A percentile compares a stretch with the other conserved stretches of the same genome.
Evolutionary conservation across 768 basidiomycete species (phyloP).

Genomic region (Boletus reticulatus): DNA sequence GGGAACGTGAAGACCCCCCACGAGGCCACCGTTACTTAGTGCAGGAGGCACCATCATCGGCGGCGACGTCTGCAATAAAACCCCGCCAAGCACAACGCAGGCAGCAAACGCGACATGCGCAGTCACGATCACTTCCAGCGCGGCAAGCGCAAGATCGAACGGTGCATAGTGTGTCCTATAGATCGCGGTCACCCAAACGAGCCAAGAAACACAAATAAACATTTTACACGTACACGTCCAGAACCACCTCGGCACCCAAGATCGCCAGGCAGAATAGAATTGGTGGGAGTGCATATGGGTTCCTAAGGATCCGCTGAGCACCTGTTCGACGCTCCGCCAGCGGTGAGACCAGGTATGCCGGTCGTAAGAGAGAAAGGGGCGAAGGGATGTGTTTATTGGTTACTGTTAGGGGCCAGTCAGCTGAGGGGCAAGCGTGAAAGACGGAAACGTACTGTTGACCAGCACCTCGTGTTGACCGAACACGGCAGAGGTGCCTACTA

Average conservation of each 20-base stretch:
- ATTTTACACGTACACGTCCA: slow-evolving; percentile 54
- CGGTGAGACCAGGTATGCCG: slow-evolving; percentile 5
- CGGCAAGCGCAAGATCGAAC: slow-evolving; percentile 85
- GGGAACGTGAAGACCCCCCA: neutral
- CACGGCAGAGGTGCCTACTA: slow-evolving; percentile 53
- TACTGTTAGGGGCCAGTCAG: slow-evolving; percentile 36
- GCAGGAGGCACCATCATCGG: slow-evolving; percentile 25
- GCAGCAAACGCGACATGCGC: slow-evolving; percentile 85
- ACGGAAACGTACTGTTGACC: slow-evolving; percentile 51
- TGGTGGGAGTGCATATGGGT: slow-evolving; percentile 73
- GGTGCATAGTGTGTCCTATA: slow-evolving; percentile 54
- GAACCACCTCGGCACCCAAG: slow-evolving; percentile 47
- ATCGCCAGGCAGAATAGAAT: slow-evolving; percentile 56
- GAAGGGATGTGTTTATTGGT: slow-evolving; percentile 64
- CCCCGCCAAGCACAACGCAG: slow-evolving; percentile 77
- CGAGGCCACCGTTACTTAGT: slow-evolving; percentile 10
- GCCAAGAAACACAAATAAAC: neutral
- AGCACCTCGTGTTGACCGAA: slow-evolving; percentile 67
- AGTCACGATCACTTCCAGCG: slow-evolving; percentile 71
- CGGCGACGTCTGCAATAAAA: slow-evolving; percentile 89
- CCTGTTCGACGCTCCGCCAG: slow-evolving; percentile 5
- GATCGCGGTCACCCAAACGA: neutral
- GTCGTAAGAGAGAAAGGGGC: slow-evolving; percentile 44
- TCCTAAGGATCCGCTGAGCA: slow-evolving; percentile 47
- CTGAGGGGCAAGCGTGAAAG: neutral